A percentile compares a stretch with the other conserved stretches of the same genome.
Evolutionary conservation across 257 asterid species (phyloP).

Genomic region (Ehretia macrophylla): DNA sequence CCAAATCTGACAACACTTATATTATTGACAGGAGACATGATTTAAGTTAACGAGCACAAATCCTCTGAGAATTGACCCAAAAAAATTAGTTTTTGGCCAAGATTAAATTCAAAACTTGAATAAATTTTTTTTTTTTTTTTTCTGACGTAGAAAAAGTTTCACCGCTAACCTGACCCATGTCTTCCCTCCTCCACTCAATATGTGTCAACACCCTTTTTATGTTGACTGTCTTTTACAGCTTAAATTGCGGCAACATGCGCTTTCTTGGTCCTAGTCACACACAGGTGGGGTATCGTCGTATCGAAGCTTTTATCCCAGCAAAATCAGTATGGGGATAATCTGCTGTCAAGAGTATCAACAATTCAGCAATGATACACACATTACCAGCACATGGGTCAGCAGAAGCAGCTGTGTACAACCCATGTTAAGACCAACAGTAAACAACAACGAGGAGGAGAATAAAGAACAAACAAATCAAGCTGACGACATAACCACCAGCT

Average conservation of each 20-base stretch:
- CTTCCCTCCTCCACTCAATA: too few species aligned
- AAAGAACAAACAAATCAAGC: not conserved
- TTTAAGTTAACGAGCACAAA: too few species aligned
- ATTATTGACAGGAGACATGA: too few species aligned
- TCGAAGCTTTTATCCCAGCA: not conserved
- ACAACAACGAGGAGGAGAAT: not conserved
- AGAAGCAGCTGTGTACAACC: constrained; percentile 1
- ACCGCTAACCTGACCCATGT: too few species aligned
- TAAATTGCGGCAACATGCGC: constrained; percentile 16
- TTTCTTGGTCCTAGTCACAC: constrained; percentile 1
- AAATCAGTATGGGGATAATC: constrained; percentile 8
- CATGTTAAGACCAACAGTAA: constrained; percentile 1
- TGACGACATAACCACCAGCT: not conserved
- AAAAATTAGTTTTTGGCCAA: too few species aligned
- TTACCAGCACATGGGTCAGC: not conserved
- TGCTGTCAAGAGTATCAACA: constrained; percentile 15
- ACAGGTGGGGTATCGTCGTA: constrained; percentile 3
- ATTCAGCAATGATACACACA: not conserved
- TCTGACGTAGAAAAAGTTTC: too few species aligned
- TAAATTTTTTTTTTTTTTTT: too few species aligned
- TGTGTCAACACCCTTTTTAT: too few species aligned
- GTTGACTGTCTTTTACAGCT: constrained; percentile 15
- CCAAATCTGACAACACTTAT: too few species aligned
- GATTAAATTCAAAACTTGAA: too few species aligned
- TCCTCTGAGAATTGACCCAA: too few species aligned